Evolutionary conservation across 306 rosid species (phyloP).

Genomic region (Sphenostylis stenocarpa): DNA sequence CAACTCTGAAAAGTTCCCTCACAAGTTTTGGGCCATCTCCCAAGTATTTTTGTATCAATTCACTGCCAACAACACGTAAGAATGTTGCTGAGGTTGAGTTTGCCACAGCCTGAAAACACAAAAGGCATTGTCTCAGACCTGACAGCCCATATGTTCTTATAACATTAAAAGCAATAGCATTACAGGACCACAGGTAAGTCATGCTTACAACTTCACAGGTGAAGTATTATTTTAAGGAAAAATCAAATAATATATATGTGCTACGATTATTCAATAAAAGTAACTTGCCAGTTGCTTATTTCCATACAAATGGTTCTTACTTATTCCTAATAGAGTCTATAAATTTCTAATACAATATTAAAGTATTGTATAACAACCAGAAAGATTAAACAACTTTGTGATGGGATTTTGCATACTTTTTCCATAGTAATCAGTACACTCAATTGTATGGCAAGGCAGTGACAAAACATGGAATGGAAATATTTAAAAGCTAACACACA

Average conservation of each 20-base stretch:
- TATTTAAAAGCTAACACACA: background rate
- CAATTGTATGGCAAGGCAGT: background rate
- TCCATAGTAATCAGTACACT: background rate
- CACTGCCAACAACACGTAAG: slow-evolving; percentile 99
- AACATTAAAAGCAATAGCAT: background rate
- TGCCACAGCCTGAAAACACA: slow-evolving; percentile 84
- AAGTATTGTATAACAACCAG: background rate
- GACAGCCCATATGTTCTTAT: background rate
- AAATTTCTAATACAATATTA: background rate
- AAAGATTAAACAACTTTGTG: background rate
- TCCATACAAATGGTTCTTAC: background rate
- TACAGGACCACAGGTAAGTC: background rate
- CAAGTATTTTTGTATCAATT: slow-evolving; percentile 89
- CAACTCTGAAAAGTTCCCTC: slow-evolving; percentile 98
- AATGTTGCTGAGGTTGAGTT: slow-evolving; percentile 98
- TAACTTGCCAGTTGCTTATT: background rate
- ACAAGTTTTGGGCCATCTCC: slow-evolving; percentile 98
- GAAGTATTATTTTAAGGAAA: background rate
- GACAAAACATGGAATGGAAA: background rate
- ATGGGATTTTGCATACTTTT: background rate
- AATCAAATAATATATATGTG: background rate
- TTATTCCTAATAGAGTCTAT: background rate
- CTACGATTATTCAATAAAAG: background rate
- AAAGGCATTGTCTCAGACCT: slow-evolving; percentile 15
- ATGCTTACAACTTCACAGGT: background rate